Base-by-base conservation (phyloP, 257 asterid genomes). In the Plantago elongata region DNA sequence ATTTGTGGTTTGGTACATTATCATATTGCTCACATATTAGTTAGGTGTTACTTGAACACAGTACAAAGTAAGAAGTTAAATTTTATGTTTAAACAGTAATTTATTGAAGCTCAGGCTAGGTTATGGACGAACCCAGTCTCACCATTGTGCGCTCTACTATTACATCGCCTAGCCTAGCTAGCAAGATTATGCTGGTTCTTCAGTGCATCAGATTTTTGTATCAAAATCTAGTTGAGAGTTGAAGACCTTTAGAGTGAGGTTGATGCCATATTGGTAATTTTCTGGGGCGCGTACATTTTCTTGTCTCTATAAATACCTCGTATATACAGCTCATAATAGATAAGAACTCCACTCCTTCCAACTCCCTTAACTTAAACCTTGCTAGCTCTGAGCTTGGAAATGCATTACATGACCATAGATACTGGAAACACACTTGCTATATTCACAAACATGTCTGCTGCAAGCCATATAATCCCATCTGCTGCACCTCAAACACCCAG, bases 221-320 rank as follows among this genome's bases (percentile, higher is more conserved):
- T 22, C 27, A 22, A 22, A 22, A 22, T n/a, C n/a, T 34, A 34
- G 40, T 34, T 34, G 40, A 18, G 14, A 52, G 13, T 3, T 13
- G 40, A 8, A 12, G 13, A 54, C 59, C 4, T 54, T 17, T 54
- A 4, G 10, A 5, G 13, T 11, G 10, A 27, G 59, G 18, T 52
- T 22, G 58, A 52, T 1, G 58, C 7, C 10, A 3, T 54, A 11
- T 54, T 18, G 38, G 59, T 54, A 54, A 34, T 34, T 34, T 34
- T 34, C 40, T 34, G 40, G 8, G 8, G 40, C 7, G 40, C 5
- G 59, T 54, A 27, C 3, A 52, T 1, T 11, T 4, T 11, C 37
- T 22, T 54, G 59, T 54, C 12, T 11, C 18, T 54, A 54, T 54
- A 54, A 17, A 54, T 54, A n/a, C 42, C 34, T 22, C 59, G 30